Percentiles rank a stretch among this genome's conserved stretches.
Evolutionary conservation across 495 filamentous ascomycete species (phyloP).

Genomic region (Neurospora sp.): DNA sequence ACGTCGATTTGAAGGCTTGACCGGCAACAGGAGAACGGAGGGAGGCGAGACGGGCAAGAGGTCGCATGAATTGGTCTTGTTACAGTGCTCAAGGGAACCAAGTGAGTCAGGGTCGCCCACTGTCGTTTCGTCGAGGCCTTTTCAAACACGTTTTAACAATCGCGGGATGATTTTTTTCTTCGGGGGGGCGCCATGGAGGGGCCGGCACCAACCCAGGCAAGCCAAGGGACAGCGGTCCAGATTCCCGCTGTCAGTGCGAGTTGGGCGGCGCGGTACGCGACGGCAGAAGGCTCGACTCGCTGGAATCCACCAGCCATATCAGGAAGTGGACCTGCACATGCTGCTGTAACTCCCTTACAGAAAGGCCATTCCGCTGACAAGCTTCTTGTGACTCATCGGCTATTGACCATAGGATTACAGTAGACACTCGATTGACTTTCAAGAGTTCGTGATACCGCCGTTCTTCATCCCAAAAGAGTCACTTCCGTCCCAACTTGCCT

Average conservation of each 20-base stretch:
- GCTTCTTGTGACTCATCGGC: background rate
- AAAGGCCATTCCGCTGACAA: background rate
- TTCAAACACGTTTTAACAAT: background rate
- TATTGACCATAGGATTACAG: background rate
- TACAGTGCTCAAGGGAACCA: conserved; percentile 10
- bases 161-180: background rate
- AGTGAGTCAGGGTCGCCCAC: conserved; percentile 18
- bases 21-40: conserved; percentile 18
- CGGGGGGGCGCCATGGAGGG: background rate
- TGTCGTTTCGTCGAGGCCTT: background rate
- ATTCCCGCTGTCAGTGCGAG: background rate
- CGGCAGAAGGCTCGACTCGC: background rate
- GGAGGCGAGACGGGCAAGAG: conserved; percentile 9
- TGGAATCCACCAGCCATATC: background rate
- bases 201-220: background rate
- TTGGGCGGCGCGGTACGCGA: background rate
- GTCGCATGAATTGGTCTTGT: conserved; percentile 15
- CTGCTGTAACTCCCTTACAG: background rate
- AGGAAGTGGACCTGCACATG: background rate
- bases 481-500: background rate
- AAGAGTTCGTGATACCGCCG: background rate
- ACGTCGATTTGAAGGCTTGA: conserved; percentile 11
- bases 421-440: background rate
- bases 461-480: background rate
- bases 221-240: background rate